Base-by-base conservation (phyloP, 257 asterid species). In the Nicotiana sylvestris region DNA sequence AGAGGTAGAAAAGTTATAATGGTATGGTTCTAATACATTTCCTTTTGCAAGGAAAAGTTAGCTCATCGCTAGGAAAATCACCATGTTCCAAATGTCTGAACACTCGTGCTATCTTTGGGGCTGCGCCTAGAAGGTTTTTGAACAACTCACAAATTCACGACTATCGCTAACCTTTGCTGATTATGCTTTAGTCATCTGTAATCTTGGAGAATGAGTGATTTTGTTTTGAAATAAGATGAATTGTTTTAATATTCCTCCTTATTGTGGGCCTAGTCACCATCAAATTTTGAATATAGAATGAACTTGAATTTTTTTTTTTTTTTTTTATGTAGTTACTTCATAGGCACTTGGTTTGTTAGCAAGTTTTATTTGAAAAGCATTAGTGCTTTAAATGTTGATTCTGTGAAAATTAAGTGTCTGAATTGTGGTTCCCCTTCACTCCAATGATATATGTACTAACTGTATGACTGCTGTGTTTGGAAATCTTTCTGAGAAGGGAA, bases 11-110 rank as follows among this genome's bases (percentile, higher is more conserved):
- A 70, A 21, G 65, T 21, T 70, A 21, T 43, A 56, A 39, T 1
- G 0, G 2, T 10, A 70, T 29, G 35, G 58, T 39, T 39, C 58
- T 70, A 70, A 33, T 18, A 29, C 51, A 43, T 43, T 43, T n/a
- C 62, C 78, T 53, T 70, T 43, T 70, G 78, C 35, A 70, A 70
- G 58, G 35, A 70, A 68, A 70, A 70, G 58, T 43, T 43, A 70
- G 78, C n/a, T 11, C 56, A n/a, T 39, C 17, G 18, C 25, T 70
- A 11, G 12, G 58, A 70, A 70, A 39, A 39, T 69, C 77, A 69
- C 77, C 57, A 69, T 37, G 18, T 37, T 37, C 77, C 0, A 69
- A 69, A 69, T 69, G 77, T 10, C 57, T 39, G 57, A 9, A 69
- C 56, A 69, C 39, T 69, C 10, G 27, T 64, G 29, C 51, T 37